A percentile compares a stretch with the other conserved stretches of the same genome.
phyloP scores from a whole-genome alignment of 2,329 filamentous ascomycete species.

The Zarea fungicola region DNA sequence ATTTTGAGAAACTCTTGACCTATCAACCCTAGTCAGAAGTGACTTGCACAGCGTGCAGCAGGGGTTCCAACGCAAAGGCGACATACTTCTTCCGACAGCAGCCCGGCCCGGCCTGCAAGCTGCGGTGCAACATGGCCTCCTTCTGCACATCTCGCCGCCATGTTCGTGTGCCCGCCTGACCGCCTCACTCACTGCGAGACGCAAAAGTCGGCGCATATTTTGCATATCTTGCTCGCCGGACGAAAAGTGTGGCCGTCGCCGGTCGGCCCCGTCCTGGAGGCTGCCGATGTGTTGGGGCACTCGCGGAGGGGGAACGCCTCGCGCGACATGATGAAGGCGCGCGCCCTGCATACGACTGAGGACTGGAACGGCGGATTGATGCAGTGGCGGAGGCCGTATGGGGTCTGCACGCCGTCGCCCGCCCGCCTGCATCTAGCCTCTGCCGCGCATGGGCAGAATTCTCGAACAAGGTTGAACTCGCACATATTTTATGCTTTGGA shows the following conservation, averaged over 20 bases:
- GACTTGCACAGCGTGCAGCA: no score
- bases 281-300: conserved; percentile 7
- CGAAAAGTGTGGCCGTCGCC: conserved; percentile 1
- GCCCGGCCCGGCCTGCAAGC: no score
- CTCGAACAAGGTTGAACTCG: conserved; percentile 8
- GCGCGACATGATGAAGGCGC: conserved; percentile 6
- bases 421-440: conserved; percentile 1
- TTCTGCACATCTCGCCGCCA: neutral
- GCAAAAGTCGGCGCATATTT: conserved; percentile 5
- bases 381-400: neutral
- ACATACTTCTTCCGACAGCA: no score
- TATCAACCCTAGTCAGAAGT: no score
- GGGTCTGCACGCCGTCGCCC: neutral
- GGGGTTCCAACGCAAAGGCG: no score
- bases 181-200: no score
- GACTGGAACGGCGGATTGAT: neutral
- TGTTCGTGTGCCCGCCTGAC: neutral
- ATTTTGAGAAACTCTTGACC: no score
- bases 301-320: neutral
- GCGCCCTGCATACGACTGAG: conserved; percentile 1
- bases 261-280: neutral
- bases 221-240: neutral
- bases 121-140: neutral
- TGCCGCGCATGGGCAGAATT: conserved; percentile 4
- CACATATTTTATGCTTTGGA: neutral